These are phyloP conservation scores for Fusarium armeniacum DNA, from an alignment of 2,329 filamentous ascomycete species.

Conservation along the genomic window DNA sequence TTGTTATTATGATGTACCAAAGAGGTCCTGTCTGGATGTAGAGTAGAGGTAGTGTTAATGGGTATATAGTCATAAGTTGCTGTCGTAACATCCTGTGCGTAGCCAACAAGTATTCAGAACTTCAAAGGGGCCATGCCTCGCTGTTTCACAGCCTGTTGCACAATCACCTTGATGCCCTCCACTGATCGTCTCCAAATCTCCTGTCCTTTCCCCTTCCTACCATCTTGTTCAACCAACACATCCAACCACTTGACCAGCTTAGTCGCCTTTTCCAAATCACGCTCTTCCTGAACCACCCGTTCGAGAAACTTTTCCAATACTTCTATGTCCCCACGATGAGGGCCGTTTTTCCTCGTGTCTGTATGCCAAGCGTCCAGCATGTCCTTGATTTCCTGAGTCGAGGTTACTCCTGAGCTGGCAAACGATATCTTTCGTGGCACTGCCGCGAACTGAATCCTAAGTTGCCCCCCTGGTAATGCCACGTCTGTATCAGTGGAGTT, in stretches of 20 bases:
- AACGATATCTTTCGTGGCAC: slow-evolving; percentile 64
- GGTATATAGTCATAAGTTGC: slow-evolving; percentile 32
- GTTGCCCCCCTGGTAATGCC: slow-evolving; percentile 56
- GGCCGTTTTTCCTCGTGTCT: slow-evolving; percentile 79
- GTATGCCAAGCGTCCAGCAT: slow-evolving; percentile 83
- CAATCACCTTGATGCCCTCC: slow-evolving; percentile 60
- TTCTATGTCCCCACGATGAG: slow-evolving; percentile 82
- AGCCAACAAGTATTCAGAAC: slow-evolving; percentile 53
- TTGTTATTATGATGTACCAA: not conserved
- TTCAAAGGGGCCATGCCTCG: slow-evolving; percentile 70
- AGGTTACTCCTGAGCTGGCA: slow-evolving; percentile 59
- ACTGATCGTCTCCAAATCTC: slow-evolving; percentile 64
- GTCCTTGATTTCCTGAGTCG: slow-evolving; percentile 73
- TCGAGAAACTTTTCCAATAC: slow-evolving; percentile 80
- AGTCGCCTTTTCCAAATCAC: slow-evolving; percentile 81
- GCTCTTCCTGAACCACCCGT: slow-evolving; percentile 80
- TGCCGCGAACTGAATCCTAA: slow-evolving; percentile 62
- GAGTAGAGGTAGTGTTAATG: not conserved
- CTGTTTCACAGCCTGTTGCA: slow-evolving; percentile 68
- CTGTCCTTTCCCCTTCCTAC: slow-evolving; percentile 55
- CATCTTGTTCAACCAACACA: slow-evolving; percentile 67
- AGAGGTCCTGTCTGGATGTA: too few species aligned
- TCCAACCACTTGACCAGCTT: slow-evolving; percentile 77
- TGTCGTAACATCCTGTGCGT: not conserved
- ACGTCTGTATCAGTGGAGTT: slow-evolving; percentile 45